These are phyloP conservation scores for Tetrapisispora nanseiensis DNA, from an alignment of 805 yeast species.

Conservation along the genomic window DNA sequence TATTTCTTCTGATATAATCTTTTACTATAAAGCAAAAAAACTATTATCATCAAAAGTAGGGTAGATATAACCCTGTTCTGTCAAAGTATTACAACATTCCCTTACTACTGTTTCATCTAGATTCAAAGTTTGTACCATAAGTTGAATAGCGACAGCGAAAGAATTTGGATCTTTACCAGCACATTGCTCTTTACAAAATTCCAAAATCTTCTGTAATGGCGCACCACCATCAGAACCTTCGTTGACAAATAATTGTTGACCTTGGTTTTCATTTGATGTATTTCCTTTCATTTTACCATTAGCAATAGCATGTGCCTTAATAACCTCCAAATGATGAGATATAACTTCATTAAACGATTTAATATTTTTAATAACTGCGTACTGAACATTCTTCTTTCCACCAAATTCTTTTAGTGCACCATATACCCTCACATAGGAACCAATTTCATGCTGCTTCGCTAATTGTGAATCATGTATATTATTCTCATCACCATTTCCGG, in stretches of 20 bases:
- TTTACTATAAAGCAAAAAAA: constrained; percentile 38
- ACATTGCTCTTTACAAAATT: constrained; percentile 40
- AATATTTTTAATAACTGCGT: constrained; percentile 48
- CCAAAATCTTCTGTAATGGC: constrained; percentile 37
- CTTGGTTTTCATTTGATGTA: constrained; percentile 12
- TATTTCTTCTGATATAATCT: background rate
- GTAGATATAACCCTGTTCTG: constrained; percentile 61
- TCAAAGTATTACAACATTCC: constrained; percentile 41
- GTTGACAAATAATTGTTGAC: constrained; percentile 36
- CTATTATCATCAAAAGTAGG: constrained; percentile 60
- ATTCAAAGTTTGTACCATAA: constrained; percentile 48
- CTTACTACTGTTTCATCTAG: constrained; percentile 41
- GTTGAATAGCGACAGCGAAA: constrained; percentile 66
- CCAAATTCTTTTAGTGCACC: constrained; percentile 52
- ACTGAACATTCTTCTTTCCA: constrained; percentile 54
- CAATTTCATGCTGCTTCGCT: constrained; percentile 32
- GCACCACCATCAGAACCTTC: constrained; percentile 29
- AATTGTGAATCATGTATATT: constrained; percentile 22
- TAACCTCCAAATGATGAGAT: constrained; percentile 58
- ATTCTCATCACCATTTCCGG: constrained; percentile 22
- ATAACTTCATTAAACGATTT: constrained; percentile 58
- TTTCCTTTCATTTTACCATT: constrained; percentile 36
- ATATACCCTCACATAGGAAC: constrained; percentile 51
- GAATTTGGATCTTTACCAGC: constrained; percentile 39
- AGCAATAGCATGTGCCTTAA: constrained; percentile 45